phyloP scores from a whole-genome alignment of 1,284 basidiomycete species.

The Peniophora sp. region DNA sequence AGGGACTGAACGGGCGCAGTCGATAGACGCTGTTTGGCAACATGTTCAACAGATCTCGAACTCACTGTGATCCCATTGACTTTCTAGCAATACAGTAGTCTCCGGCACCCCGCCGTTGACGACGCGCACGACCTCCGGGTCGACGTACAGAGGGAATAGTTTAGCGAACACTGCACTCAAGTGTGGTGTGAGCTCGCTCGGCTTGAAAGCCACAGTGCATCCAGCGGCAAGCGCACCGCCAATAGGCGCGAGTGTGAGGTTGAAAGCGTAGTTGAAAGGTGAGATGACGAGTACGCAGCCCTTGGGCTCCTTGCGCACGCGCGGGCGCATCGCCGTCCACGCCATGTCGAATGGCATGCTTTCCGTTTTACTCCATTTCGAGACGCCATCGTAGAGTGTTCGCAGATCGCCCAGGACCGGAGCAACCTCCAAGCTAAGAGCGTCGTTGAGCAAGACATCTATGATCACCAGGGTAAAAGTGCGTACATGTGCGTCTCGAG shows the following conservation, averaged over 20 bases:
- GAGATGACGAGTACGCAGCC: not conserved
- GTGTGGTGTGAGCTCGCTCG: conserved; percentile 72
- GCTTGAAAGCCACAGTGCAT: conserved; percentile 69
- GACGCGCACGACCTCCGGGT: conserved; percentile 62
- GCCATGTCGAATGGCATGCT: not conserved
- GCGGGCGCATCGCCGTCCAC: not conserved
- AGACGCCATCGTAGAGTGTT: not conserved
- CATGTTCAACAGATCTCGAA: no score
- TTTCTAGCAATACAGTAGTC: conserved; percentile 33
- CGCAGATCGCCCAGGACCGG: not conserved
- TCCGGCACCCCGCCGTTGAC: conserved; percentile 75
- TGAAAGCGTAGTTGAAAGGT: not conserved
- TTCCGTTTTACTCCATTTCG: not conserved
- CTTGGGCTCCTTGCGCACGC: not conserved
- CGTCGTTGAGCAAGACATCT: not conserved
- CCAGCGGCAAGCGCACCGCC: conserved; percentile 77
- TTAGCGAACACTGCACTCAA: conserved; percentile 63
- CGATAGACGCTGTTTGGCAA: no score
- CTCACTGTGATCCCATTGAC: no score
- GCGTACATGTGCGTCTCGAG: conserved; percentile 53
- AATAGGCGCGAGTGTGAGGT: not conserved
- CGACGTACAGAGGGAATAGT: conserved; percentile 77
- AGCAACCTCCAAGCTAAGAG: not conserved
- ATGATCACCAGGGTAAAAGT: not conserved
- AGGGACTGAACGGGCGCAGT: no score